phyloP scores from a whole-genome alignment of 2,329 filamentous ascomycete genomes.

The Metarhizium humberi region DNA sequence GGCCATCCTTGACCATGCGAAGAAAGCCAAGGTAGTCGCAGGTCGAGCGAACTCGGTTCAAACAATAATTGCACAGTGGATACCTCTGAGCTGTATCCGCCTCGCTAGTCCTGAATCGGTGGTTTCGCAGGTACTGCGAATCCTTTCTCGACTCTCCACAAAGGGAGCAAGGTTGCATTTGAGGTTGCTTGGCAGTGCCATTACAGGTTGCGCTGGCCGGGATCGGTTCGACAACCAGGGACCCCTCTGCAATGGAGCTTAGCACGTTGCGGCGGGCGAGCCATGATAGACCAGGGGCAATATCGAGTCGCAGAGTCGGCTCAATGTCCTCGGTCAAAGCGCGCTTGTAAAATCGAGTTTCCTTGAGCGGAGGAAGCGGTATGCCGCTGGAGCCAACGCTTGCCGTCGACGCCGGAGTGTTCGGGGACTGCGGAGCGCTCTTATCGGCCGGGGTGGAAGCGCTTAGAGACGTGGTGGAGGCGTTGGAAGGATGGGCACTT shows the following conservation, averaged over 20 bases:
- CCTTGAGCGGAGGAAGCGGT: constrained; percentile 60
- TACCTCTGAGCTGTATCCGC: constrained; percentile 80
- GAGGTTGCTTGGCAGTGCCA: constrained; percentile 36
- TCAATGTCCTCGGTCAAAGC: constrained; percentile 85
- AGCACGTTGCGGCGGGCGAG: constrained; percentile 79
- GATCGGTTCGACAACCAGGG: constrained; percentile 82
- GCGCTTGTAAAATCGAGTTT: constrained; percentile 91
- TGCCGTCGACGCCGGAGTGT: constrained; percentile 43
- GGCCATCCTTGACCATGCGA: constrained; percentile 82
- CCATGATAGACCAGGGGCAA: constrained; percentile 87
- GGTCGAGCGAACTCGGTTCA: constrained; percentile 72
- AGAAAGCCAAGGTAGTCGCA: constrained; percentile 92
- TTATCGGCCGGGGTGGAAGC: constrained; percentile 37
- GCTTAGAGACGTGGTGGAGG: constrained; percentile 50
- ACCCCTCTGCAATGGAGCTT: constrained; percentile 73
- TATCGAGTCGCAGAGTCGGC: constrained; percentile 81
- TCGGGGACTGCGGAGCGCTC: constrained; percentile 49
- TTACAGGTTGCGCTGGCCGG: constrained; percentile 47
- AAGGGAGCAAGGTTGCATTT: constrained; percentile 65
- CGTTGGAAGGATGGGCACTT: constrained; percentile 43
- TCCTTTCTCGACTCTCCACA: constrained; percentile 78
- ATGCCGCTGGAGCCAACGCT: constrained; percentile 32
- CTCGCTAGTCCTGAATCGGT: constrained; percentile 84
- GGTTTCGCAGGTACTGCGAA: constrained; percentile 62
- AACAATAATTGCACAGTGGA: constrained; percentile 81